Base-by-base conservation (phyloP, 306 rosid species). In the Pachyrhizus erosus region DNA sequence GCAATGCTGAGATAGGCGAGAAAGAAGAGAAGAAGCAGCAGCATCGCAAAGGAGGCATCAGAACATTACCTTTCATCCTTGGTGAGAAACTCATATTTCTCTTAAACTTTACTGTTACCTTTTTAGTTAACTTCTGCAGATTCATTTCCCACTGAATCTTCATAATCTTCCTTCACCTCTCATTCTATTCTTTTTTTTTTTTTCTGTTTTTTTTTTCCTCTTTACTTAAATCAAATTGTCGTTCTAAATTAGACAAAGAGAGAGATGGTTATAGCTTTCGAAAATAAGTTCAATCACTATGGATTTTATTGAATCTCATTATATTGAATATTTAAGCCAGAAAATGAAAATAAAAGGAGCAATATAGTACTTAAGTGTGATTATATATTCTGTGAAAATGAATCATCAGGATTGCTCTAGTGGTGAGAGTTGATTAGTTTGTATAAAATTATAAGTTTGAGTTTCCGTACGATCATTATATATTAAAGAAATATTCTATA, bases 51-150 rank as follows among this genome's bases (percentile, higher is more conserved):
- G 95, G 95, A 80, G 95, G 95, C 40, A 24, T 91, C 75, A 39
- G 81, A 86, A 88, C 95, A 31, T 72, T 91, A 85, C 93, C 92
- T 52, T 91, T 91, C 86, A 87, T 91, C 51, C 87, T 91, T 58
- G 90, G 95, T 91, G 6, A 42, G 79, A 1, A 6, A 0, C 57
- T 60, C 12, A 34, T 34, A 27, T 3, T 18, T 15, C 15, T 10
- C 0, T 77, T n/a, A 4, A 42, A 76, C 48, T 55, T 60, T 1
- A 5, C 55, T 12, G 15, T n/a, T 73, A 33, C 0, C 11, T 40
- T 40, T 14, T 29, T 49, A 18, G 2, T 12, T 27, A 10, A n/a
- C 58, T 15, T 76, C 20, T 40, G 12, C 12, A n/a, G 7, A 62
- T 76, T 43, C 71, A 62, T 64, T 20, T 77, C 18, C 37, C 15